These are phyloP conservation scores for Fragilaria crotonensis DNA, from an alignment of 108 stramenopile species.

Conservation along the genomic window DNA sequence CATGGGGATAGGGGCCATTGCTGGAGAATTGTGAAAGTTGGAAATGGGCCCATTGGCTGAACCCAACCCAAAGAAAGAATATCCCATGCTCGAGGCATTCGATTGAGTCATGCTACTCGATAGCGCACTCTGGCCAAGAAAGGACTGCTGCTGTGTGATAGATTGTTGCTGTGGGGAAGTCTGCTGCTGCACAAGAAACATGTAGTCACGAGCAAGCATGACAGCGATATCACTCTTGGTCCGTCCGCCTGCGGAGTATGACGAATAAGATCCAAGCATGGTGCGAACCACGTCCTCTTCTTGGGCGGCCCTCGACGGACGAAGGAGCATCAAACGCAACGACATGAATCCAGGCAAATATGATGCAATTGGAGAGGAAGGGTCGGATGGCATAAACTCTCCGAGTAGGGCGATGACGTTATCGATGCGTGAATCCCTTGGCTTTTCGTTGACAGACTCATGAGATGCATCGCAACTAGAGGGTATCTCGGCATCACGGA, in stretches of 20 bases:
- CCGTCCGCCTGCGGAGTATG: slow-evolving; percentile 62
- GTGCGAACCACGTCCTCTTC: slow-evolving; percentile 67
- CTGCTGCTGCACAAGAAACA: slow-evolving; percentile 63
- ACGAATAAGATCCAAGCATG: slow-evolving; percentile 72
- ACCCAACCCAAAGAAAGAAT: slow-evolving; percentile 17
- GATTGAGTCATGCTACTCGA: too few species aligned
- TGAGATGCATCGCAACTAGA: too few species aligned
- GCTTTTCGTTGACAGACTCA: not conserved
- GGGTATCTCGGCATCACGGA: too few species aligned
- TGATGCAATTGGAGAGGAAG: slow-evolving; percentile 49
- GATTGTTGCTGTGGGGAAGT: too few species aligned
- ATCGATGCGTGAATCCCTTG: slow-evolving; percentile 37
- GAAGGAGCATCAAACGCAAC: slow-evolving; percentile 56
- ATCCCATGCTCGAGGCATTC: slow-evolving; percentile 5
- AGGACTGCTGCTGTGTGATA: too few species aligned
- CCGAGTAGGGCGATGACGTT: slow-evolving; percentile 76
- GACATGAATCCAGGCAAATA: slow-evolving; percentile 82
- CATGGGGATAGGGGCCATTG: slow-evolving; percentile 38
- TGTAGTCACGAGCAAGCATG: slow-evolving; percentile 81
- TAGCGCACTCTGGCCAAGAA: too few species aligned
- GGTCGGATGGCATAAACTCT: slow-evolving; percentile 81
- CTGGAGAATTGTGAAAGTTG: slow-evolving; percentile 42
- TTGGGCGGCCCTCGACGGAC: slow-evolving; percentile 37
- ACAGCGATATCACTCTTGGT: slow-evolving; percentile 65
- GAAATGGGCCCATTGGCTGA: slow-evolving; percentile 8